phyloP scores from a whole-genome alignment of 805 yeast species.

The Cyberlindnera euphorbiae region DNA sequence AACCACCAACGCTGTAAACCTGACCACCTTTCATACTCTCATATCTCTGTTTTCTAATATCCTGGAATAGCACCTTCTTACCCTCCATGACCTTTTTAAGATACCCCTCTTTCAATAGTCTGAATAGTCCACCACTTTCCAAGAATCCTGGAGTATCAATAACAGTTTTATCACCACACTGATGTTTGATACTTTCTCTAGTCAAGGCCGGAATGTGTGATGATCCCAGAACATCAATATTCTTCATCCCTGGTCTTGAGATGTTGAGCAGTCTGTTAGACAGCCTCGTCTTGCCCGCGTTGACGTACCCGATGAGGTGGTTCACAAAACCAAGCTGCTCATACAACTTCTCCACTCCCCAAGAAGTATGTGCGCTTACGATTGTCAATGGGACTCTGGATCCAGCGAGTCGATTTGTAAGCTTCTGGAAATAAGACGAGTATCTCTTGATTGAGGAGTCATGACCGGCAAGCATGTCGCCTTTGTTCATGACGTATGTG shows the following conservation, averaged over 20 bases:
- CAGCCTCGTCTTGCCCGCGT: slow-evolving; percentile 65
- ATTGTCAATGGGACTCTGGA: slow-evolving; percentile 32
- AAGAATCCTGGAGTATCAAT: slow-evolving; percentile 39
- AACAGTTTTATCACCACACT: slow-evolving; percentile 29
- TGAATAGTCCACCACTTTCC: slow-evolving; percentile 24
- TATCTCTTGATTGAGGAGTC: slow-evolving; percentile 28
- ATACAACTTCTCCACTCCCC: slow-evolving; percentile 44
- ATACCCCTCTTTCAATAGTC: slow-evolving; percentile 25
- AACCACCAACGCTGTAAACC: slow-evolving; percentile 54
- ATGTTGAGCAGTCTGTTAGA: slow-evolving; percentile 41
- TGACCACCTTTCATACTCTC: slow-evolving; percentile 39
- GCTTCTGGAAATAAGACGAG: slow-evolving; percentile 29
- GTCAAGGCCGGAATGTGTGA: slow-evolving; percentile 69
- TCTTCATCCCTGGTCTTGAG: slow-evolving; percentile 9
- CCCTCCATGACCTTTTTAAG: slow-evolving; percentile 30
- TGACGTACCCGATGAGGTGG: slow-evolving; percentile 61
- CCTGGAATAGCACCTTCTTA: slow-evolving; percentile 26
- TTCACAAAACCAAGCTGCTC: slow-evolving; percentile 33
- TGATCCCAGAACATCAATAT: slow-evolving; percentile 29
- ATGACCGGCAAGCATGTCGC: slow-evolving; percentile 39
- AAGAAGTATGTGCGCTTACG: slow-evolving; percentile 46
- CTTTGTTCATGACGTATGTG: slow-evolving; percentile 32
- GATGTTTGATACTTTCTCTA: slow-evolving; percentile 41
- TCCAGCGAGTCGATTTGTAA: slow-evolving; percentile 31
- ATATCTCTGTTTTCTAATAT: slow-evolving; percentile 27